phyloP scores from a whole-genome alignment of 1,139 yeast species.

The Trichomonascaceae sp. region DNA sequence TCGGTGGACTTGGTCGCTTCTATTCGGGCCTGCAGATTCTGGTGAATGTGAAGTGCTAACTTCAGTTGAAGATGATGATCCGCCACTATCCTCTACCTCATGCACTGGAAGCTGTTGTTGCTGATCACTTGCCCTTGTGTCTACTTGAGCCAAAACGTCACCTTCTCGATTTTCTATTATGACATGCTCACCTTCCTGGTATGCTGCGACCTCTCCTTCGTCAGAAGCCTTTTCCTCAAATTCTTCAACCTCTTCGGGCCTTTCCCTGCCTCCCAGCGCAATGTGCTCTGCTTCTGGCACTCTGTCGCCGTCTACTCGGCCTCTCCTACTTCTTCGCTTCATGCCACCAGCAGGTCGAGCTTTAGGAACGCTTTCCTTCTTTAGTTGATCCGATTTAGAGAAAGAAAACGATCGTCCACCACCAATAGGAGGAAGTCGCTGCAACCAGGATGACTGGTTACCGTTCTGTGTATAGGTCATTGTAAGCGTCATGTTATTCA shows the following conservation, averaged over 20 bases:
- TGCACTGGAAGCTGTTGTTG: not conserved
- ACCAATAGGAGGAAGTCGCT: constrained; percentile 71
- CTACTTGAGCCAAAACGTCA: constrained; percentile 50
- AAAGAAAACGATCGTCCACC: constrained; percentile 72
- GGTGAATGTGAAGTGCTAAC: not conserved
- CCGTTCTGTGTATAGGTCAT: constrained; percentile 81
- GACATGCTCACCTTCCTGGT: constrained; percentile 62
- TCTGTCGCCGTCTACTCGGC: constrained; percentile 34
- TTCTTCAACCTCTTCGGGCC: constrained; percentile 6
- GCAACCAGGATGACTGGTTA: constrained; percentile 71
- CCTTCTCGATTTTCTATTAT: constrained; percentile 80
- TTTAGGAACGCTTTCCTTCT: constrained; percentile 18
- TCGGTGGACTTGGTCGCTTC: constrained; percentile 2
- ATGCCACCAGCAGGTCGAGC: constrained; percentile 83
- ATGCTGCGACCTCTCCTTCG: constrained; percentile 43
- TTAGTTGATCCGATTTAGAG: constrained; percentile 67
- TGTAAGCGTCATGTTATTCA: constrained; percentile 88
- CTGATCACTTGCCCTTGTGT: constrained; percentile 1
- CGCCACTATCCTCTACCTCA: constrained; percentile 1
- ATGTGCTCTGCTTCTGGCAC: constrained; percentile 27
- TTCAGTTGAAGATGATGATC: constrained; percentile 7
- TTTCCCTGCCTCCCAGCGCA: constrained; percentile 27
- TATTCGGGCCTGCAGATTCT: not conserved
- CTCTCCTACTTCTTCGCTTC: constrained; percentile 38
- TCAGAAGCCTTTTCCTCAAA: constrained; percentile 17